A percentile compares a stretch with the other conserved stretches of the same genome.
Evolutionary conservation across 768 basidiomycete genomes (phyloP).

Genomic region (Macrolepiota albuminosa): DNA sequence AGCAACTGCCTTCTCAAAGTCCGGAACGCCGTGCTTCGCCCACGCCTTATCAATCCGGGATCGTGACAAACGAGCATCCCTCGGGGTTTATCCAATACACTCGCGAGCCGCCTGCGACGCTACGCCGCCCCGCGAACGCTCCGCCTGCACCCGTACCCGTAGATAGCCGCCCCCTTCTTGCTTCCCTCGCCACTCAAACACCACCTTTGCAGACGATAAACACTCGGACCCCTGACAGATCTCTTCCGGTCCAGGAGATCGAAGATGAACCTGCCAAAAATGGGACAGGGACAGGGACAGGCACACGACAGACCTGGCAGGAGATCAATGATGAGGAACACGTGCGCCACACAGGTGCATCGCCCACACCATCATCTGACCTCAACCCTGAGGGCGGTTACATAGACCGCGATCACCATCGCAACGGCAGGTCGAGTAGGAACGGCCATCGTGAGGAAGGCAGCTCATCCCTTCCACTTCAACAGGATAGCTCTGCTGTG

Average conservation of each 20-base stretch:
- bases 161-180: conserved; percentile 28
- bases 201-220: conserved; percentile 50
- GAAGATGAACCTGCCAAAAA: conserved; percentile 56
- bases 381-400: conserved; percentile 37
- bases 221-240: conserved; percentile 63
- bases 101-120: conserved; percentile 38
- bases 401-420: conserved; percentile 21
- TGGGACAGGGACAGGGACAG: conserved; percentile 11
- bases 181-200: conserved; percentile 41
- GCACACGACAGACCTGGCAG: conserved; percentile 21
- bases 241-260: conserved; percentile 72
- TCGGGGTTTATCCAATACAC: conserved; percentile 44
- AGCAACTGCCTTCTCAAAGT: conserved; percentile 34
- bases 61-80: conserved; percentile 41
- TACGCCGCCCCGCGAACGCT: conserved; percentile 23
- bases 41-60: conserved; percentile 48
- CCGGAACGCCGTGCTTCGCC: conserved; percentile 50
- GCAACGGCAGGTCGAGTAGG: conserved; percentile 35
- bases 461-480: conserved; percentile 43
- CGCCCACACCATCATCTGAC: conserved; percentile 53
- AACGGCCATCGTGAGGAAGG: conserved; percentile 37
- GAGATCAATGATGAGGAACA: conserved; percentile 27
- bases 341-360: conserved; percentile 28
- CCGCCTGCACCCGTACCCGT: conserved; percentile 5
- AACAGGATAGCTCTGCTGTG: conserved; percentile 29